Base-by-base conservation (phyloP, 345 rosid genomes). In the Rhodamnia argentea region DNA sequence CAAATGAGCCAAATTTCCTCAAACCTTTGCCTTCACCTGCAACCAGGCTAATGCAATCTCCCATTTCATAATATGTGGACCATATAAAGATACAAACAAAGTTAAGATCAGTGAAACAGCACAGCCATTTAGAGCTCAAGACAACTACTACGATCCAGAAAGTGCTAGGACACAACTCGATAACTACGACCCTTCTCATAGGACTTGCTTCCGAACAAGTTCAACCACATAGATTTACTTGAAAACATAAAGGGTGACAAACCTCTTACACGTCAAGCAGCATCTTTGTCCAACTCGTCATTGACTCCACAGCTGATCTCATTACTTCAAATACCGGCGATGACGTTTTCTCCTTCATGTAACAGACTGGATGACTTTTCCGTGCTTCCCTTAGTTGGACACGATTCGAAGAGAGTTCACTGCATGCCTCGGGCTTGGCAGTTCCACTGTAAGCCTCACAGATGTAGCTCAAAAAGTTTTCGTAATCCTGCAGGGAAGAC, bases 381-480 rank as follows among this genome's bases (percentile, higher is more conserved):
- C 85, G 88, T 54, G 88, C 29, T 32, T 82, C 89, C 52, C 50
- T 84, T 56, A 64, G 58, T 76, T n/a, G 85, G 85, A 82, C 86
- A 83, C 75, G 42, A 37, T 85, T 83, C 64, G 5, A 26, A 13
- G 92, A 81, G 86, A 89, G 62, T 50, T 90, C 89, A 82, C 92
- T 87, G 89, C 98, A 97, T 81, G 95, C 95, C 58, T 89, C 82
- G 2, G 92, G 95, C 12, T 84, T 59, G 56, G 87, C 53, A 64
- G 87, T 89, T 74, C 96, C 95, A 53, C 91, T 88, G 85, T 96
- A 96, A 56, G 95, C 98, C 88, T 91, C 89, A 89, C 99, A 97
- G 88, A 97, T 90, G 91, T 94, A 97, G 91, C 91, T 94, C 89
- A 94, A 76, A 87, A 90, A 92, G 89, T 95, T 91, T 86, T 93